phyloP scores from a whole-genome alignment of 2,329 filamentous ascomycete species.

The Macroventuria anomochaeta region DNA sequence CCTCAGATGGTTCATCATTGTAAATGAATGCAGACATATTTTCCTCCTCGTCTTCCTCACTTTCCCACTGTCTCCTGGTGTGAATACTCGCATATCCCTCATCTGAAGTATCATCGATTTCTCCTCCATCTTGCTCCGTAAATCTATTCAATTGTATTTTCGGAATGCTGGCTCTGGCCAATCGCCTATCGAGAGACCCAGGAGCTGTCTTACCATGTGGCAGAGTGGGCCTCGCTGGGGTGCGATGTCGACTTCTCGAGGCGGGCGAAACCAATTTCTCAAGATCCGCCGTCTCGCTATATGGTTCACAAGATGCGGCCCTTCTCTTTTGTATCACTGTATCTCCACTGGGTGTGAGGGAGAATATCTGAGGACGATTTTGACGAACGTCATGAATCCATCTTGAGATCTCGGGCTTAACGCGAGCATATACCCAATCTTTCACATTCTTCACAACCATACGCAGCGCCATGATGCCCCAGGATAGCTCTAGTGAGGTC shows the following conservation, averaged over 20 bases:
- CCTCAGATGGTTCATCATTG: background rate
- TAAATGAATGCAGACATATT: background rate
- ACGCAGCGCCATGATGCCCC: constrained; percentile 21
- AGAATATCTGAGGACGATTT: background rate
- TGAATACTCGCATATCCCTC: background rate
- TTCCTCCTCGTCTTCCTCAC: background rate
- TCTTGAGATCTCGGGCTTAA: constrained; percentile 7
- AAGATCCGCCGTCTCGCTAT: background rate
- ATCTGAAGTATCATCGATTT: background rate
- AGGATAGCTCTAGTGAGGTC: constrained; percentile 22
- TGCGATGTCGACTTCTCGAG: background rate
- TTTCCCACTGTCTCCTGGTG: background rate
- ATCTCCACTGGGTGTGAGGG: background rate
- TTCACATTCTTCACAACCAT: constrained; percentile 19
- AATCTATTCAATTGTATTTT: background rate
- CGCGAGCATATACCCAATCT: constrained; percentile 17
- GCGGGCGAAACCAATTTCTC: background rate
- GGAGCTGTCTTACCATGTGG: background rate
- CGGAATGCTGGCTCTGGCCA: background rate
- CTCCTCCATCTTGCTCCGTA: background rate
- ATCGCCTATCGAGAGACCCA: background rate
- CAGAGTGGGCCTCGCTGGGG: background rate
- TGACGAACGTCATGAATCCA: constrained; percentile 5
- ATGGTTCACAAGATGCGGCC: constrained; percentile 9
- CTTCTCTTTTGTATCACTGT: background rate